These are phyloP conservation scores for Trichosanthes cucumerina DNA, from an alignment of 306 rosid species.

Conservation along the genomic window DNA sequence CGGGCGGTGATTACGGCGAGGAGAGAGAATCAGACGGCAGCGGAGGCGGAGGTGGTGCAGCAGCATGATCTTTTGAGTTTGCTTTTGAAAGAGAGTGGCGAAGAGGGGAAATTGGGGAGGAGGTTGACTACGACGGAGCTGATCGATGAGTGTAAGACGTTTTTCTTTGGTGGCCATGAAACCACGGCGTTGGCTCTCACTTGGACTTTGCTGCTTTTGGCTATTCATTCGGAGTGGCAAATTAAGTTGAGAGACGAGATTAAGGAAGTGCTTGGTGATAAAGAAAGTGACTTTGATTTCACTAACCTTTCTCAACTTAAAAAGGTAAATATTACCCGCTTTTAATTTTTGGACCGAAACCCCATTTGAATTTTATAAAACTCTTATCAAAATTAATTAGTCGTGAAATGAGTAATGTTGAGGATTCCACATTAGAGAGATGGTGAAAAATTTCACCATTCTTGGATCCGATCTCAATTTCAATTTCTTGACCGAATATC, in stretches of 20 bases:
- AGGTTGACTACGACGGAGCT: conserved; percentile 31
- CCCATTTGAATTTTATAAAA: too few relatives aligned
- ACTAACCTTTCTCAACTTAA: conserved; percentile 36
- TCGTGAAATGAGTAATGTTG: too few relatives aligned
- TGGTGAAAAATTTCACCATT: too few relatives aligned
- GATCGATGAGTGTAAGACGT: conserved; percentile 81
- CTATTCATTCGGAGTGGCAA: conserved; percentile 68
- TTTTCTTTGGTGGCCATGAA: conserved; percentile 87
- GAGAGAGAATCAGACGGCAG: conserved; percentile 5
- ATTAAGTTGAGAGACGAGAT: conserved; percentile 59
- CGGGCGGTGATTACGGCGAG: conserved; percentile 24
- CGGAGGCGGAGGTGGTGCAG: neutral
- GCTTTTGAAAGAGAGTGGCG: conserved; percentile 35
- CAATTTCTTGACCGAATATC: too few relatives aligned
- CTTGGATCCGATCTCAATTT: too few relatives aligned
- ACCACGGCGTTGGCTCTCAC: conserved; percentile 86
- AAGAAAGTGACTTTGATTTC: conserved; percentile 28
- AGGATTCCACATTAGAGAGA: too few relatives aligned
- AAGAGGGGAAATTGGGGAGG: conserved; percentile 20
- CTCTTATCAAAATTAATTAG: too few relatives aligned
- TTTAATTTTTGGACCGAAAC: too few relatives aligned
- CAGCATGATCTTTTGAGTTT: conserved; percentile 46
- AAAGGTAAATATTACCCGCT: conserved; percentile 44
- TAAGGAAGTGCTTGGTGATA: conserved; percentile 42
- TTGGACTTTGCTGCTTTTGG: conserved; percentile 75